A percentile compares a stretch with the other conserved stretches of the same genome.
These are phyloP conservation scores for Mycena polygramma DNA, from an alignment of 768 basidiomycete species.

Conservation along the genomic window DNA sequence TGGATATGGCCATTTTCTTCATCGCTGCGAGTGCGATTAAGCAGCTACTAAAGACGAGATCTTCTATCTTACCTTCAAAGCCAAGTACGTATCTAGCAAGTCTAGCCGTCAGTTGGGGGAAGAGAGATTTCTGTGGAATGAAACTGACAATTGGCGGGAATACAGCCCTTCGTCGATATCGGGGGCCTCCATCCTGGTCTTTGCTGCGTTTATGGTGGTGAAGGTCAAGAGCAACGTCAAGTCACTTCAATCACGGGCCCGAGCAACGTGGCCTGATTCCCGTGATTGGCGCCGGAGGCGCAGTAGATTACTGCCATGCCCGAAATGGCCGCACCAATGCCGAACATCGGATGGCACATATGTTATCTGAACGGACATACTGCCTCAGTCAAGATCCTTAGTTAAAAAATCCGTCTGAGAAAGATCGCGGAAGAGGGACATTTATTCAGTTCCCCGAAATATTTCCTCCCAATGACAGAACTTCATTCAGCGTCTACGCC, in stretches of 20 bases:
- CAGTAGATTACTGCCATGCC: too few relatives aligned
- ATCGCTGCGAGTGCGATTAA: conserved; percentile 71
- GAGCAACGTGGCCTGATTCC: neutral
- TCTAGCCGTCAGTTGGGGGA: neutral
- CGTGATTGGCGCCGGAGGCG: too few relatives aligned
- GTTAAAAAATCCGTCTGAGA: too few relatives aligned
- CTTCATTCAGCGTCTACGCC: neutral
- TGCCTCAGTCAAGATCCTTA: too few relatives aligned
- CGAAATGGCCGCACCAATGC: too few relatives aligned
- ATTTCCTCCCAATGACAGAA: too few relatives aligned
- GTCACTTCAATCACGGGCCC: neutral
- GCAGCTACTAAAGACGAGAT: neutral
- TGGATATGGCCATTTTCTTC: conserved; percentile 98
- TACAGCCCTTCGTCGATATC: conserved; percentile 92
- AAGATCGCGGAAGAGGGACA: too few relatives aligned
- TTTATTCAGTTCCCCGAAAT: too few relatives aligned
- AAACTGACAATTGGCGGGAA: conserved; percentile 89
- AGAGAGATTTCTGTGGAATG: conserved; percentile 29
- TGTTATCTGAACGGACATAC: too few relatives aligned
- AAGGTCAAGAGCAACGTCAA: neutral
- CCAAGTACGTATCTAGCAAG: conserved; percentile 88
- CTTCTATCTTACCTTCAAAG: conserved; percentile 80
- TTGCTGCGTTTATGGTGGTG: neutral
- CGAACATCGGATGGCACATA: too few relatives aligned
- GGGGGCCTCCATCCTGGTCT: neutral